Evolutionary conservation across 345 rosid genomes (phyloP).

Genomic region (Raphanus raphanistrum): DNA sequence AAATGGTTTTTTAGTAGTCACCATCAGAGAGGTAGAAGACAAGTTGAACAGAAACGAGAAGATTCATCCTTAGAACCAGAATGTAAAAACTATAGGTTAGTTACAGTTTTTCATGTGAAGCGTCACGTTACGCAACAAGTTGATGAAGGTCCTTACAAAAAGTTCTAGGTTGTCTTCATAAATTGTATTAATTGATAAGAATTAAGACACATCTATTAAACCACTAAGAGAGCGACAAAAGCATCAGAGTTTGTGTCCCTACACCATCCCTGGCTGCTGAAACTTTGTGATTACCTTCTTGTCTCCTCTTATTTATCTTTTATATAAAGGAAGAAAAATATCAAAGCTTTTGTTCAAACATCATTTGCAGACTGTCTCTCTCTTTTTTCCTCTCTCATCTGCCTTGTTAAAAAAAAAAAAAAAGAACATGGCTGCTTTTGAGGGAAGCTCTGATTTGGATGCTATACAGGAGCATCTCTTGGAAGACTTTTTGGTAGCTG

Average conservation of each 20-base stretch:
- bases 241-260: slow-evolving; percentile 28
- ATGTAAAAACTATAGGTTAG: slow-evolving; percentile 1
- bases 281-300: slow-evolving; percentile 29
- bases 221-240: slow-evolving; percentile 37
- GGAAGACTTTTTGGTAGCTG: slow-evolving; percentile 50
- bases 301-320: slow-evolving; percentile 26
- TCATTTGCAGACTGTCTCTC: slow-evolving; percentile 11
- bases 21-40: slow-evolving; percentile 29
- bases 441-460: slow-evolving; percentile 49
- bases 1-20: slow-evolving; percentile 30
- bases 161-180: slow-evolving; percentile 38
- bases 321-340: slow-evolving; percentile 20
- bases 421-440: slow-evolving; percentile 38
- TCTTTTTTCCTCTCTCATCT: not conserved
- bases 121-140: slow-evolving; percentile 35
- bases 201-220: slow-evolving; percentile 12
- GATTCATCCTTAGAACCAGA: slow-evolving; percentile 27
- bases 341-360: slow-evolving; percentile 27
- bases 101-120: slow-evolving; percentile 23
- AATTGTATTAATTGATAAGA: slow-evolving; percentile 24
- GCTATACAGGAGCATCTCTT: slow-evolving; percentile 53
- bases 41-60: slow-evolving; percentile 12
- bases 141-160: slow-evolving; percentile 32
- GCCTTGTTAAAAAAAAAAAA: not conserved
- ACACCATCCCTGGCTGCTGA: slow-evolving; percentile 36